Evolutionary conservation across 441 rosid genomes (phyloP), one percentile per base, ranked within the genome.

Genomic region (Gossypium davidsonii): DNA sequence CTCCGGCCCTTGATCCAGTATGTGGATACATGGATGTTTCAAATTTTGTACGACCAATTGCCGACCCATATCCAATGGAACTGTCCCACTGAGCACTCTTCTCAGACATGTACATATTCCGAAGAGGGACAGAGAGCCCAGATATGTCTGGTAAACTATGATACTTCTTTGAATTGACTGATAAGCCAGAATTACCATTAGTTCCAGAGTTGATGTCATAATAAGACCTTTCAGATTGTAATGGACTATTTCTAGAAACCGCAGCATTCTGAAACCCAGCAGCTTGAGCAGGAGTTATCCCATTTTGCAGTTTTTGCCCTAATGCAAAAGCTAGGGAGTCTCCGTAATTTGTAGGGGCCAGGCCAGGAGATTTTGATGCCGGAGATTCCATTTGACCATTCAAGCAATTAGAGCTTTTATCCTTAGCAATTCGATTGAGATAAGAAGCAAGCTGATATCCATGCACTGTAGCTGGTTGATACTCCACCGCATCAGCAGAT

Each of bases 81-180:
- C 72, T 74, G 72, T 83, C 91, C 91, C 90, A 77, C 70, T 77
- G 87, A 72, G 84, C 81, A 61, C 73, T 79, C 84, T 85, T 86
- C 67, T 79, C 85, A 74, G 84, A 71, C 67, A 76, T 66, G 75
- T 80, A 89, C 51, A 73, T 79, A 64, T 88, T 85, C 71, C 86
- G 83, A 46, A 77, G 83, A 18, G 92, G 86, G 80, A 85, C 76
- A 75, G 90, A 70, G 73, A 84, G 77, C 68, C 92, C 97, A 7
- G 98, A 85, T 66, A 91, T 89, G 85, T 87, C 92, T 12, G 98
- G 97, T 88, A 89, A 86, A 84, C 97, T 91, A 76, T 83, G 93
- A 77, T 83, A 90, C 74, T 90, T 90, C 85, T 90, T 93, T 61
- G 85, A 74, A 85, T 85, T 87, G 51, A 82, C 80, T 51, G 84